Conservation (phyloP, 2,329 filamentous ascomycete species). For the Penicillium sp. region DNA sequence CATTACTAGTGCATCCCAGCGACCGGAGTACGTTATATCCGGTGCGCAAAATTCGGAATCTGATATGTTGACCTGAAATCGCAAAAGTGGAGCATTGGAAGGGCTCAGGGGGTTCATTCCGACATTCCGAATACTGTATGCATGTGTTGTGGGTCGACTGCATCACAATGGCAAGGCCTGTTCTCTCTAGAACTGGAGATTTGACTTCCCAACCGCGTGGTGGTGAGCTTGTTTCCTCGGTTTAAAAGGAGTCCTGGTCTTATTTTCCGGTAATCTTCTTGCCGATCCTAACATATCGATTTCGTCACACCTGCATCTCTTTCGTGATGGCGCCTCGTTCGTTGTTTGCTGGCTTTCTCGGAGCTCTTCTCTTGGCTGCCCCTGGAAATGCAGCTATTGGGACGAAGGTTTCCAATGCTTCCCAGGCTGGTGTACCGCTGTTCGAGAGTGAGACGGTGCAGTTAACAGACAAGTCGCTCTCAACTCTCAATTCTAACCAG, state of each 20-base stretch:
- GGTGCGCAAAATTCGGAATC: neutral
- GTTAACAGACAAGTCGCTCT: conserved; percentile 25
- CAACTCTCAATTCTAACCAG: conserved; percentile 3
- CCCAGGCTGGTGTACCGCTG: conserved; percentile 19
- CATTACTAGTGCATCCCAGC: too few relatives aligned
- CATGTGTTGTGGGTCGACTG: neutral
- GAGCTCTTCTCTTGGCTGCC: conserved; percentile 14
- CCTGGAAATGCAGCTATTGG: conserved; percentile 14
- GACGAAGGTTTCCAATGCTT: conserved; percentile 10
- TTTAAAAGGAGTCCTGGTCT: neutral
- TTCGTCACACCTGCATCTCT: neutral
- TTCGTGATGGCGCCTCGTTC: conserved; percentile 11
- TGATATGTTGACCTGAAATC: neutral
- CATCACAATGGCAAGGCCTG: neutral
- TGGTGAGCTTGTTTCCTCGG: neutral
- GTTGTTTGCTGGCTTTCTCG: conserved; percentile 6
- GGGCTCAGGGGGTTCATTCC: neutral
- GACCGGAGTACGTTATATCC: too few relatives aligned
- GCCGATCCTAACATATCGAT: neutral
- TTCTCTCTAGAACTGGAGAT: neutral
- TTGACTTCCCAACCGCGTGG: neutral
- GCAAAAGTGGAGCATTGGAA: neutral
- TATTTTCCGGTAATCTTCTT: conserved; percentile 1
- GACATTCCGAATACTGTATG: too few relatives aligned
- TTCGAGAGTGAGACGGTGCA: conserved; percentile 28